Percentiles rank a stretch among this genome's conserved stretches.
phyloP scores from a whole-genome alignment of 1,139 yeast genomes.

The Kodamaea alishanica region DNA sequence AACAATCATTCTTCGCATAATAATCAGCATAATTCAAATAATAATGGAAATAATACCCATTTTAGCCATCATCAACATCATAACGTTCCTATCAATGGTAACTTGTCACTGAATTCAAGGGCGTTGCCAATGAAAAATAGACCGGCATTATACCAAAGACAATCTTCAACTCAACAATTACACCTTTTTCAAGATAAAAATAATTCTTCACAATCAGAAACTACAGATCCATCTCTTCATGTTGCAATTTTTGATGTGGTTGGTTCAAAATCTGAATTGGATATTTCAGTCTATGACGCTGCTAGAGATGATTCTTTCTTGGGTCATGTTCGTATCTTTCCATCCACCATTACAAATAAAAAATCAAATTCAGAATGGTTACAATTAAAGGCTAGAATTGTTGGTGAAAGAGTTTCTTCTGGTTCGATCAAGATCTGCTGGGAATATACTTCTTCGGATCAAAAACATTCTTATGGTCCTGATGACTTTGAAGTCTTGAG shows the following conservation, averaged over 20 bases:
- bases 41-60: conserved; percentile 7
- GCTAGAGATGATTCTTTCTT: conserved; percentile 76
- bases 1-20: conserved; percentile 11
- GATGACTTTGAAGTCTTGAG: conserved; percentile 89
- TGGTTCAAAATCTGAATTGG: conserved; percentile 76
- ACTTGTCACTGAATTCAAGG: conserved; percentile 12
- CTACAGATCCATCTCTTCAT: conserved; percentile 44
- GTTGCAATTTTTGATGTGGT: conserved; percentile 90
- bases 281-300: conserved; percentile 84
- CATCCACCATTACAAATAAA: conserved; percentile 49
- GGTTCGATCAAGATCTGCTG: conserved; percentile 76
- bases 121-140: conserved; percentile 23
- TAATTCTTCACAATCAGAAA: conserved; percentile 6
- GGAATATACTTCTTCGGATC: conserved; percentile 62
- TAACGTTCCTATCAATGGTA: conserved; percentile 12
- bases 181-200: conserved; percentile 18
- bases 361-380: conserved; percentile 60
- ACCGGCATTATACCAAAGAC: conserved; percentile 56
- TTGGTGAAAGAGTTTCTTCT: conserved; percentile 63
- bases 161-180: conserved; percentile 62
- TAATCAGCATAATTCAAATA: conserved; percentile 6
- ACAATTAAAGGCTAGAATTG: conserved; percentile 64
- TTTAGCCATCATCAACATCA: conserved; percentile 12
- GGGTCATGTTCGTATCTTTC: conserved; percentile 77
- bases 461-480: conserved; percentile 81